Evolutionary conservation across 805 yeast genomes (phyloP).

Genomic region (Hanseniaspora valbyensis): DNA sequence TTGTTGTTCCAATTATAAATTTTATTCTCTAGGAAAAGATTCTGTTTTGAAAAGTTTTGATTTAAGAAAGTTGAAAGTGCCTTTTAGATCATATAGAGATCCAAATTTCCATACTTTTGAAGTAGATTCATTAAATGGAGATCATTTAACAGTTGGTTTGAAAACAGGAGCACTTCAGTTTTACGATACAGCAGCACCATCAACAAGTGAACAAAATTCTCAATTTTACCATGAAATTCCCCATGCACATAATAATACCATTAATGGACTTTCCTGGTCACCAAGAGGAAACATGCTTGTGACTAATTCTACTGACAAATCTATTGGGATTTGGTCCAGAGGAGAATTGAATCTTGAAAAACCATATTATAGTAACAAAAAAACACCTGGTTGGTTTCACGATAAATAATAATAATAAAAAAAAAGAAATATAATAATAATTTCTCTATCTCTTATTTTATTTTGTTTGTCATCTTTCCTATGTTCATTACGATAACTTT

Average conservation of each 20-base stretch:
- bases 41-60: slow-evolving; percentile 81
- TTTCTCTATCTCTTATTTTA: too few relatives aligned
- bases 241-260: slow-evolving; percentile 87
- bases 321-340: slow-evolving; percentile 89
- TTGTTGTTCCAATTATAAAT: slow-evolving; percentile 33
- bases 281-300: slow-evolving; percentile 87
- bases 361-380: slow-evolving; percentile 62
- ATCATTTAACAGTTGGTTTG: slow-evolving; percentile 71
- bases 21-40: slow-evolving; percentile 78
- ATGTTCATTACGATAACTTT: slow-evolving; percentile 25
- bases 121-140: slow-evolving; percentile 87
- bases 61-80: slow-evolving; percentile 60
- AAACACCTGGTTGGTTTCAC: slow-evolving; percentile 46
- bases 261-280: slow-evolving; percentile 82
- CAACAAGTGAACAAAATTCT: not conserved
- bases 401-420: slow-evolving; percentile 23
- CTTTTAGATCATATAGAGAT: slow-evolving; percentile 30
- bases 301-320: slow-evolving; percentile 87
- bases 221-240: slow-evolving; percentile 50
- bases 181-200: slow-evolving; percentile 31
- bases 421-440: too few relatives aligned
- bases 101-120: slow-evolving; percentile 74
- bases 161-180: slow-evolving; percentile 81
- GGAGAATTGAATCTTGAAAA: slow-evolving; percentile 58
- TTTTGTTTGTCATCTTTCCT: slow-evolving; percentile 19